These are phyloP conservation scores for Yamadazyma philogaea DNA, from an alignment of 805 yeast species.

Conservation along the genomic window DNA sequence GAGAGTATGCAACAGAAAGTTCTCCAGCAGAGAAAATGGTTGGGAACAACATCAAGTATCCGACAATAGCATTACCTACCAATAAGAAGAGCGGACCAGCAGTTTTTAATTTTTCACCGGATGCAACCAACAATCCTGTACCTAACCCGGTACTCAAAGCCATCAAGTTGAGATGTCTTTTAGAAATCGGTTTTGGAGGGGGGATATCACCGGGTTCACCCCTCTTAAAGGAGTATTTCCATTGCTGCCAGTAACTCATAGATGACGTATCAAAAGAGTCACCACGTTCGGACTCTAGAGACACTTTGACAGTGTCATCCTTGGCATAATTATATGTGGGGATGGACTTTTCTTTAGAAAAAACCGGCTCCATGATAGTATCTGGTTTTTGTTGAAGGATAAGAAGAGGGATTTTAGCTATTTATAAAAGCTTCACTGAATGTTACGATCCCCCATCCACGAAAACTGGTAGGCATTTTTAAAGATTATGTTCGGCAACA, in stretches of 20 bases:
- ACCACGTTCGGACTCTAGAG: not conserved
- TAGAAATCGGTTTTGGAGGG: conserved; percentile 19
- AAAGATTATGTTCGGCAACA: conserved; percentile 3
- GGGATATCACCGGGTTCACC: conserved; percentile 18
- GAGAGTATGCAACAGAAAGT: conserved; percentile 57
- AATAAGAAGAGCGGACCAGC: conserved; percentile 38
- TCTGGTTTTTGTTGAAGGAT: not conserved
- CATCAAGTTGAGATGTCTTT: conserved; percentile 28
- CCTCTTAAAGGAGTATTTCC: conserved; percentile 28
- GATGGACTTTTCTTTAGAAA: conserved; percentile 1
- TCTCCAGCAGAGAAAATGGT: conserved; percentile 44
- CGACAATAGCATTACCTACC: conserved; percentile 33
- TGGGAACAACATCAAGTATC: conserved; percentile 32
- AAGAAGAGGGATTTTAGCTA: not conserved
- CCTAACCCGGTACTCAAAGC: conserved; percentile 39
- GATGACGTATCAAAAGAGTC: not conserved
- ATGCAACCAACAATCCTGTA: conserved; percentile 42
- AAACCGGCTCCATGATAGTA: conserved; percentile 5
- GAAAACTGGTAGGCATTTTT: not conserved
- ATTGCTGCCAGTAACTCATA: conserved; percentile 20
- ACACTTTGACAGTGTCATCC: conserved; percentile 11
- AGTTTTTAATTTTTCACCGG: conserved; percentile 32
- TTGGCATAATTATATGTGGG: conserved; percentile 8
- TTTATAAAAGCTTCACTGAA: not conserved
- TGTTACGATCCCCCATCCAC: too few species aligned